Base-by-base conservation (phyloP, 345 rosid species). In the Kernera saxatilis region DNA sequence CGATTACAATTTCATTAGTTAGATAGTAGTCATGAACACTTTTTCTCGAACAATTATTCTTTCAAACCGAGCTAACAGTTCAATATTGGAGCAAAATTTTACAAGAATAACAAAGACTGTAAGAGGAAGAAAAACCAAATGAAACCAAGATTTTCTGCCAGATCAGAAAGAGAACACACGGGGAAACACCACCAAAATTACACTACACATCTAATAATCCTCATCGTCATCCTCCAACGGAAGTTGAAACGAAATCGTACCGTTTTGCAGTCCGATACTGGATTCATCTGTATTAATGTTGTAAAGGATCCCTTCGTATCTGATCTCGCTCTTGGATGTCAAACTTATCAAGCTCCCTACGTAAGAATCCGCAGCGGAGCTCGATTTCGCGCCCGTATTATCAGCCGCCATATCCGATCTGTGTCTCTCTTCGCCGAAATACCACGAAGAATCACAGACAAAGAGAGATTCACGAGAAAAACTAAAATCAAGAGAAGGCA, bases 301-400 rank as follows among this genome's bases (percentile, higher is more conserved):
- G 84, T 84, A 91, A 8, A 93, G 94, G 69, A 91, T 72, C 18
- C 98, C 97, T 77, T 93, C 98, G 70, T 93, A 93, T 82, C 97
- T 84, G 87, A 92, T 90, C 85, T 93, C 97, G 71, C 96, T 87
- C 86, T 90, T 93, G 6, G 98, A 93, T 11, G 98, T 93, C 84
- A 93, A 81, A 78, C 97, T 93, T 43, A 90, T 93, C 87, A 88
- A 85, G 87, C 98, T 93, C 72, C 98, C 98, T 33, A 93, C 82
- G 83, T 93, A 93, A 25, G 98, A 88, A 80, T 93, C 98, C 35
- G 92, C 93, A 63, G 90, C 76, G 58, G 92, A 80, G 69, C 86
- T 77, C 74, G 94, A 79, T 77, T 85, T 82, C 54, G 88, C 73
- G 62, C 81, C 79, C 29, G 84, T 64, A 61, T 59, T 84, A 56